phyloP scores from a whole-genome alignment of 345 rosid genomes.

The Trapa bicornis region DNA sequence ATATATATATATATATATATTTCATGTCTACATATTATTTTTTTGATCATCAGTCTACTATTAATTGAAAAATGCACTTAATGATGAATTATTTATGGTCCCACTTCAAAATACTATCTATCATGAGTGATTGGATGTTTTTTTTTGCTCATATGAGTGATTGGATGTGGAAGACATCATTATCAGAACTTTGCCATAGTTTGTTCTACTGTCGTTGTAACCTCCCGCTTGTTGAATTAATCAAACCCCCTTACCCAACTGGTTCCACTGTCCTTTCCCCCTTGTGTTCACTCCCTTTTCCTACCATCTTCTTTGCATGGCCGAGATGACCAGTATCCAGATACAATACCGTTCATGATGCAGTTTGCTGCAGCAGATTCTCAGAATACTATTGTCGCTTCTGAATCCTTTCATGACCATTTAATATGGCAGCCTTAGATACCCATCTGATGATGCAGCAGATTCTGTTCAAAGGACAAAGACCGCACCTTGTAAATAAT shows the following conservation, averaged over 20 bases:
- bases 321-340: neutral
- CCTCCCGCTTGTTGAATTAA: neutral
- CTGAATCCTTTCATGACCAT: no score
- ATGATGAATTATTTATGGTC: neutral
- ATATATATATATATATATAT: neutral
- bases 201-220: constrained; percentile 12
- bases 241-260: neutral
- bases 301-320: no score
- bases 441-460: neutral
- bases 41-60: neutral
- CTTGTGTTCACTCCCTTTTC: neutral
- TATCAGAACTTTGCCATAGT: neutral
- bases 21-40: neutral
- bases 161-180: constrained; percentile 1
- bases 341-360: neutral
- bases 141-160: neutral
- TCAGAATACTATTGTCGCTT: no score
- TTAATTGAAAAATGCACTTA: neutral
- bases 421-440: neutral
- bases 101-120: neutral
- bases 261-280: constrained; percentile 3
- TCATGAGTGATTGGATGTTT: neutral
- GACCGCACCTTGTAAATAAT: neutral
- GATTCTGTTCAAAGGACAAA: neutral
- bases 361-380: neutral